These are phyloP conservation scores for Telopea speciosissima DNA, from an alignment of 177 flowering plant genomes.

Conservation along the genomic window DNA sequence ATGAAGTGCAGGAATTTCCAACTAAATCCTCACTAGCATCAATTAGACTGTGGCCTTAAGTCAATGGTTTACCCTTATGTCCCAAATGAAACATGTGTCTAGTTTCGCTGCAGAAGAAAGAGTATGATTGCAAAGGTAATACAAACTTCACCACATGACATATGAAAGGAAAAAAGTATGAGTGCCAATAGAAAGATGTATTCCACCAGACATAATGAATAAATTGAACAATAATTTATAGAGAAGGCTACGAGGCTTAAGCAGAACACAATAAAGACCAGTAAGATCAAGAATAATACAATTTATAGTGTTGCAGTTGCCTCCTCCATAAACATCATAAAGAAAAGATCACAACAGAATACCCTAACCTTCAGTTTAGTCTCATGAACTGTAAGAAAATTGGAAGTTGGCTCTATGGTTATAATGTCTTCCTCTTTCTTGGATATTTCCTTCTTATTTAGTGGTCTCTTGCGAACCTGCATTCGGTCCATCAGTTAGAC, in stretches of 20 bases:
- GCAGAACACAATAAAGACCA: neutral
- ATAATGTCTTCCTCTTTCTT: slow-evolving; percentile 86
- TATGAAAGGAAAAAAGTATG: neutral
- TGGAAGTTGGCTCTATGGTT: slow-evolving; percentile 44
- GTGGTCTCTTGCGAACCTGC: slow-evolving; percentile 94
- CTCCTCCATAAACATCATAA: neutral
- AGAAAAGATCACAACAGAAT: neutral
- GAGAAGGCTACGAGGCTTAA: neutral
- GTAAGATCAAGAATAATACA: neutral
- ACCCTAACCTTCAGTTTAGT: slow-evolving; percentile 75
- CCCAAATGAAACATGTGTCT: neutral
- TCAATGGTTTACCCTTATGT: neutral
- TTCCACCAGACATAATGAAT: neutral
- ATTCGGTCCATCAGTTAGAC: slow-evolving; percentile 3
- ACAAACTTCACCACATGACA: neutral
- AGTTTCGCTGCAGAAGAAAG: too few relatives aligned
- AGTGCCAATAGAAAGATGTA: neutral
- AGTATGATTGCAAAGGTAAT: neutral
- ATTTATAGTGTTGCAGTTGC: neutral
- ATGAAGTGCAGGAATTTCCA: neutral
- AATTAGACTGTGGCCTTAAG: neutral
- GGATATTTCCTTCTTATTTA: slow-evolving; percentile 75
- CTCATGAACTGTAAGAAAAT: slow-evolving; percentile 71
- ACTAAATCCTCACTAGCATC: neutral
- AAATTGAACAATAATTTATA: neutral